Evolutionary conservation across 2,329 filamentous ascomycete species (phyloP).

Genomic region (Aspergillus ustus): DNA sequence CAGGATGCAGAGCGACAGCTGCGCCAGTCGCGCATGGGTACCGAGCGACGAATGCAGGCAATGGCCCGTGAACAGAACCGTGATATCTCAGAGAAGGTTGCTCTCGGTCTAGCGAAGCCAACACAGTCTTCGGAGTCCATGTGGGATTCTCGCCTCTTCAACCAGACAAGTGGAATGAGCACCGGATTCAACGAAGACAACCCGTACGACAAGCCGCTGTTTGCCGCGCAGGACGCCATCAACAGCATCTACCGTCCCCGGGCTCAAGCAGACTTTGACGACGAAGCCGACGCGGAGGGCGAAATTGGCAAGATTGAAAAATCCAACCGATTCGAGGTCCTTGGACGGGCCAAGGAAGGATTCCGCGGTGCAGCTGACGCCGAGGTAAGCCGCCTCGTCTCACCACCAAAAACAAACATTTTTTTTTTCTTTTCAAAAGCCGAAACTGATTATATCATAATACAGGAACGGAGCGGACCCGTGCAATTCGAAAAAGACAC

Average conservation of each 20-base stretch:
- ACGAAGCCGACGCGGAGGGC: constrained; percentile 77
- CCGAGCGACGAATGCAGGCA: constrained; percentile 87
- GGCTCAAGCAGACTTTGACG: constrained; percentile 72
- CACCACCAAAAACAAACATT: neutral
- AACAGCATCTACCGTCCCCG: constrained; percentile 89
- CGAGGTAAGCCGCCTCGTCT: constrained; percentile 61
- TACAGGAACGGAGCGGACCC: constrained; percentile 78
- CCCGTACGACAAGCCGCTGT: constrained; percentile 94
- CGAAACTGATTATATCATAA: neutral
- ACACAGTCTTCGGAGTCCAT: constrained; percentile 90
- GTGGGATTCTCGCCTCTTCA: constrained; percentile 96
- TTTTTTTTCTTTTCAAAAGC: neutral
- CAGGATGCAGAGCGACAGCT: constrained; percentile 87
- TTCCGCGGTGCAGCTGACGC: constrained; percentile 83
- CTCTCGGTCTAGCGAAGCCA: constrained; percentile 90
- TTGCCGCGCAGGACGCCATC: constrained; percentile 92
- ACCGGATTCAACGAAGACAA: constrained; percentile 97
- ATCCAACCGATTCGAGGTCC: constrained; percentile 80
- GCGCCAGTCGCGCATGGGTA: constrained; percentile 92
- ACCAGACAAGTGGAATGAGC: constrained; percentile 88
- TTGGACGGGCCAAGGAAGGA: constrained; percentile 80
- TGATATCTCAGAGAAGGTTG: constrained; percentile 96
- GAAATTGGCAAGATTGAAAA: constrained; percentile 90
- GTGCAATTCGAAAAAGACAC: constrained; percentile 95
- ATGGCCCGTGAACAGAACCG: constrained; percentile 94